Evolutionary conservation across 1,139 yeast genomes (phyloP), one percentile per base, ranked within the genome.

Genomic region (Suhomyces chickasaworum): DNA sequence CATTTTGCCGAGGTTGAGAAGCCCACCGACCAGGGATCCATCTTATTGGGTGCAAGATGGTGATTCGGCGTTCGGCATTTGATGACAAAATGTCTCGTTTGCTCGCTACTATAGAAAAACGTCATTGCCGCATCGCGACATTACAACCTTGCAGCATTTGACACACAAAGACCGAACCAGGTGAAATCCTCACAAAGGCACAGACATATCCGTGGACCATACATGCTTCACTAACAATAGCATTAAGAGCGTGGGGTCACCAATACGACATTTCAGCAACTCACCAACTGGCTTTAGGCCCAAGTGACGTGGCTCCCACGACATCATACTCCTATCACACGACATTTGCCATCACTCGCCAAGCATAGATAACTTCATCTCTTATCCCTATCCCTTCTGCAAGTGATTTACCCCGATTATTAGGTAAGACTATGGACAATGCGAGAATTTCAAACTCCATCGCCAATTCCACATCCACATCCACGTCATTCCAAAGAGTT

Each of bases 1-100:
- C 68, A 71, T 54, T 81, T 81, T 57, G 70, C 69, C 44, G 75
- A 69, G 43, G 79, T 81, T 40, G 83, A 77, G 47, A 71, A 75
- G 54, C 77, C 79, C 4, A 73, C 75, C 4, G 84, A 80, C 57
- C 75, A 78, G 3, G 65, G 70, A 39, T 64, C 73, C 9, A 66
- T 71, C 15, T 54, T 75, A 46, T 61, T 75, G 16, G 78, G 77
- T 7, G 74, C 77, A 9, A 75, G 71, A 50, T 75, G 80, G 80
- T 75, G 55, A 38, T 29, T 15, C 17, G 4, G 31, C 31, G n/a
- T n/a, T n/a, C n/a, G n/a, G 27, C 10, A 21, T 21, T 21, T 23
- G 29, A 25, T 20, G 22, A 7, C 22, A 20, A 20, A 20, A 20
- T 20, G 22, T 20, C 22, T 20, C 22, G 22, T 20, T 20, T 7